A percentile compares a stretch with the other conserved stretches of the same genome.
Conservation (phyloP, 2,329 filamentous ascomycete genomes). For the Xylariaceae sp. region DNA sequence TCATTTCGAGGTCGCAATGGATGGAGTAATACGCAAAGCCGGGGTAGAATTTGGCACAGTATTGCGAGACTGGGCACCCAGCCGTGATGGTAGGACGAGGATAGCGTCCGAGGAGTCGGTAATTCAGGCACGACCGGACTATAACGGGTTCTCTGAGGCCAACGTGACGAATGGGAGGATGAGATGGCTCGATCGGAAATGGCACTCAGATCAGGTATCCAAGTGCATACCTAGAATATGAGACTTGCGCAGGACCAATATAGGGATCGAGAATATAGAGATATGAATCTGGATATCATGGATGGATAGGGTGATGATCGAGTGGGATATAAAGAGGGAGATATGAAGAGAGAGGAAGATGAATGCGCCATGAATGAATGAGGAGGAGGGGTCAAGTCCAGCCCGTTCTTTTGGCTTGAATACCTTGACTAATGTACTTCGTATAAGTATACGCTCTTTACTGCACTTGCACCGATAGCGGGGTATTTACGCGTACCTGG, state of each 20-base stretch:
- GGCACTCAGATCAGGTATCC: not conserved
- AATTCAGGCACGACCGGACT: too few relatives aligned
- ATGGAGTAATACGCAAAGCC: not conserved
- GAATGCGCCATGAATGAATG: not conserved
- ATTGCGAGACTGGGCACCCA: constrained; percentile 1
- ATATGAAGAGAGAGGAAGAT: too few relatives aligned
- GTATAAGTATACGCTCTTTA: not conserved
- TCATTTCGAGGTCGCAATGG: constrained; percentile 9
- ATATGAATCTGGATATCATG: not conserved
- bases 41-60: not conserved
- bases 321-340: not conserved
- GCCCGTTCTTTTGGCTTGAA: not conserved
- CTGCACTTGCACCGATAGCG: not conserved
- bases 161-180: not conserved
- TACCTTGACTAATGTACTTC: not conserved
- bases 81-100: not conserved
- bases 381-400: not conserved
- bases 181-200: not conserved
- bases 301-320: not conserved
- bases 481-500: not conserved
- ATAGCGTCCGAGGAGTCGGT: too few relatives aligned
- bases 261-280: not conserved
- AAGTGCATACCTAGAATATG: not conserved
- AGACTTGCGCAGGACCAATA: not conserved
- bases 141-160: too few relatives aligned